Percentiles rank a stretch among this genome's conserved stretches.
Conservation (phyloP, 1,139 yeast species). For the Debaryomyces sp. region DNA sequence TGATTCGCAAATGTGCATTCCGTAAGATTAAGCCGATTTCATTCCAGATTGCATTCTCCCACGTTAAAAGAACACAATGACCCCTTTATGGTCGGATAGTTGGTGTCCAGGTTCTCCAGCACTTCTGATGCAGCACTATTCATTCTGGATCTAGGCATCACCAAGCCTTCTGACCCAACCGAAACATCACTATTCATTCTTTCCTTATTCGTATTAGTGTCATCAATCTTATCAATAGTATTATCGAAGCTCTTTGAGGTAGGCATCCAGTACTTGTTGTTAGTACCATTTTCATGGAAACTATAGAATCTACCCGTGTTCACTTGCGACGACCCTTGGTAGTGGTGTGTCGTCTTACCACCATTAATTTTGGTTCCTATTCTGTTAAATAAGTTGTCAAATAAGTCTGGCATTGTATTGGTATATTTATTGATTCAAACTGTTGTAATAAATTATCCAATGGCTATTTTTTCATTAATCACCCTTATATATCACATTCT, state of each 20-base stretch:
- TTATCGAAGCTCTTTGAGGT: slow-evolving; percentile 13
- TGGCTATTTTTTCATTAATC: neutral
- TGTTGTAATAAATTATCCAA: neutral
- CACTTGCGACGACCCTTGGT: slow-evolving; percentile 36
- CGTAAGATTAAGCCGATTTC: slow-evolving; percentile 1
- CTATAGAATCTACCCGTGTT: slow-evolving; percentile 42
- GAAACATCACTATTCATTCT: slow-evolving; percentile 27
- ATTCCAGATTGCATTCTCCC: slow-evolving; percentile 11
- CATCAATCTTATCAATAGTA: slow-evolving; percentile 1
- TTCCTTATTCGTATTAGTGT: slow-evolving; percentile 13
- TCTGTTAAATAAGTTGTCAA: slow-evolving; percentile 42
- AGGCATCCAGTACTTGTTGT: slow-evolving; percentile 47
- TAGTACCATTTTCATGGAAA: slow-evolving; percentile 39
- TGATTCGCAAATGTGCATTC: neutral
- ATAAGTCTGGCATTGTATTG: slow-evolving; percentile 42
- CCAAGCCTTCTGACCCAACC: slow-evolving; percentile 13
- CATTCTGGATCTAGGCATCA: slow-evolving; percentile 17
- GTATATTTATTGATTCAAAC: neutral
- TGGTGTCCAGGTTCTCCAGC: slow-evolving; percentile 4
- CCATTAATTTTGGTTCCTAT: slow-evolving; percentile 36
- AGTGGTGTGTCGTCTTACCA: slow-evolving; percentile 34
- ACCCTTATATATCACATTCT: neutral
- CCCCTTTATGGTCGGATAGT: slow-evolving; percentile 5
- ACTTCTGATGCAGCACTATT: slow-evolving; percentile 17
- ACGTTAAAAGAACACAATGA: slow-evolving; percentile 5